Percentiles rank a stretch among this genome's conserved stretches.
phyloP scores from a whole-genome alignment of 129 eudicot species.

The Chrysanthemum lavandulifolium region DNA sequence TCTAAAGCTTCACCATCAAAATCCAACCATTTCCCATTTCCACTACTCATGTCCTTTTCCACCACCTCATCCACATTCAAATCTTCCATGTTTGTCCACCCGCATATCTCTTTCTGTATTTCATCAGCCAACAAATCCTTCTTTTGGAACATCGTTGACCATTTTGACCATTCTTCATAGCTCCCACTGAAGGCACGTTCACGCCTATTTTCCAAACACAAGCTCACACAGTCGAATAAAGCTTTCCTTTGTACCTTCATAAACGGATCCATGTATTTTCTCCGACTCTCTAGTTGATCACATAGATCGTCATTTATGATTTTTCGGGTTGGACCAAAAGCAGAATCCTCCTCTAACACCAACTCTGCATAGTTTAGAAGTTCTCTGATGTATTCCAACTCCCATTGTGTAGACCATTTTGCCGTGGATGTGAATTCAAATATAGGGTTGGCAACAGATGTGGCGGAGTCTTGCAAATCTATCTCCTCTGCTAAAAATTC shows the following conservation, averaged over 20 bases:
- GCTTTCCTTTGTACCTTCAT: slow-evolving; percentile 48
- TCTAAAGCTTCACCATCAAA: slow-evolving; percentile 73
- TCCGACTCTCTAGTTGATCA: slow-evolving; percentile 49
- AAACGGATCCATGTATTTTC: slow-evolving; percentile 42
- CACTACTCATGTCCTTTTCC: slow-evolving; percentile 79
- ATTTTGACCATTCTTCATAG: slow-evolving; percentile 56
- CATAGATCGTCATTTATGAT: slow-evolving; percentile 48
- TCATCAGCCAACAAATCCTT: slow-evolving; percentile 54
- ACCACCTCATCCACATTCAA: slow-evolving; percentile 82
- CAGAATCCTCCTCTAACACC: slow-evolving; percentile 39
- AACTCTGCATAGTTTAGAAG: slow-evolving; percentile 44
- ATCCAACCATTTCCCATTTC: slow-evolving; percentile 77
- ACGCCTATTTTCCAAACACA: slow-evolving; percentile 39
- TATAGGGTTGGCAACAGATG: slow-evolving; percentile 28
- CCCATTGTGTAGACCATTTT: slow-evolving; percentile 48
- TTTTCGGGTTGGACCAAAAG: slow-evolving; percentile 38
- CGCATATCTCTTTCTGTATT: slow-evolving; percentile 53
- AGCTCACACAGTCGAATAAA: slow-evolving; percentile 60
- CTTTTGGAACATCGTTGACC: slow-evolving; percentile 35
- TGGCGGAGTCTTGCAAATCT: slow-evolving; percentile 27
- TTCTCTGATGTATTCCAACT: slow-evolving; percentile 48
- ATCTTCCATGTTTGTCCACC: slow-evolving; percentile 63
- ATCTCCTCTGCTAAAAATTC: slow-evolving; percentile 32
- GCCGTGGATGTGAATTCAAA: slow-evolving; percentile 25
- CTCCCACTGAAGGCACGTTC: slow-evolving; percentile 48